Evolutionary conservation across 495 filamentous ascomycete genomes (phyloP), one percentile per base, ranked within the genome.

Genomic region (Pseudotulostoma volvatum): DNA sequence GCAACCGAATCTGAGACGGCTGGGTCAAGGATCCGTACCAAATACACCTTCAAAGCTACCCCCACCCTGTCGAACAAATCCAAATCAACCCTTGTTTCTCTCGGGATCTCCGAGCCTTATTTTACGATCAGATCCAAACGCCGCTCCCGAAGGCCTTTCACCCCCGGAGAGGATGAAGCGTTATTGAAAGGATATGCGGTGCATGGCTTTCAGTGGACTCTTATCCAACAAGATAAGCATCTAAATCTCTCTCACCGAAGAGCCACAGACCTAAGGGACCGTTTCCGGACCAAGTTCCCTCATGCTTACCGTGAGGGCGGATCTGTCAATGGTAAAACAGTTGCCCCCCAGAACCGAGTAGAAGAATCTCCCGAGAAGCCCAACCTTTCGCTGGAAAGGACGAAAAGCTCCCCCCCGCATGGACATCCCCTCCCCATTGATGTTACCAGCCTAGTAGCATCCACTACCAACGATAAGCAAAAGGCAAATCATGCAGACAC

Each of bases 181-280:
- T 70, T 94, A 7, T 64, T 88, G 3, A 67, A 73, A 47, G 86
- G 86, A 7, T 84, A 82, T 39, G 63, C 77, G 15, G 59, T 71
- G 16, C 75, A 92, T 44, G 85, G 85, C 1, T 76, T 81, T 32
- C 66, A 76, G 15, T 94, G 86, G 86, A 80, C 79, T 14, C 66
- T 71, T 21, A 93, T 94, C 18, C 76, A 79, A 45, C 67, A 77
- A 35, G 84, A 93, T 47, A 58, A 68, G 8, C 63, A 66, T 11
- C 69, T 87, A 35, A 68, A 76, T 14, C 61, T 94, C 8, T 56
- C 64, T 7, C 72, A 64, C 47, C 70, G 85, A 40, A 70, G 74
- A 28, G 73, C 83, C 2, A 85, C 81, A 3, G 84, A 94, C 49
- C 60, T 94, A 9, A 66, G 86, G 35, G 86, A 94, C 55, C 68